Conservation (phyloP, 768 basidiomycete species). For the Asterophora parasitica region DNA sequence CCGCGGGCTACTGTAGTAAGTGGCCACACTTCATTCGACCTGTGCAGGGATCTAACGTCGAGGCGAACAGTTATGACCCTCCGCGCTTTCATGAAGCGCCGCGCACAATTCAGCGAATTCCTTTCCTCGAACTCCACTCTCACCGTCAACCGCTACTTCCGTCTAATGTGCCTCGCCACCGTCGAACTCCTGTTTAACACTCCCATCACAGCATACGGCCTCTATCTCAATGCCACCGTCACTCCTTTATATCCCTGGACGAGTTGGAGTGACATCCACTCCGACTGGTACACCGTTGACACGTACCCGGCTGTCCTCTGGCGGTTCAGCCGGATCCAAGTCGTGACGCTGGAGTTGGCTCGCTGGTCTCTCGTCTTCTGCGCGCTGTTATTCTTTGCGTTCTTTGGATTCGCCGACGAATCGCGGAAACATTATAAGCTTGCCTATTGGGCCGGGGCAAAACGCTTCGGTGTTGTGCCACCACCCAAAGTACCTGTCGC, state of each 20-base stretch:
- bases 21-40: conserved; percentile 2
- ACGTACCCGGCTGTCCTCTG: conserved; percentile 34
- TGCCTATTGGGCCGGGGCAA: conserved; percentile 27
- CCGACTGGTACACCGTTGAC: conserved; percentile 36
- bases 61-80: conserved; percentile 32
- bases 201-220: conserved; percentile 29
- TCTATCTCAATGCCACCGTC: conserved; percentile 21
- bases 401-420: conserved; percentile 53
- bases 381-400: conserved; percentile 45
- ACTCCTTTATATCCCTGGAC: conserved; percentile 32
- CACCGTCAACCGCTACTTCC: conserved; percentile 42
- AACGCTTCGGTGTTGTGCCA: conserved; percentile 19
- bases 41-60: no score
- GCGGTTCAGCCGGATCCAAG: conserved; percentile 18
- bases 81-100: conserved; percentile 30
- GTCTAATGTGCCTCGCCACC: conserved; percentile 43
- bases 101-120: conserved; percentile 33
- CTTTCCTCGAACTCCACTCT: conserved; percentile 32
- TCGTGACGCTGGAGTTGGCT: conserved; percentile 24
- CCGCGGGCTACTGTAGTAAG: conserved; percentile 36
- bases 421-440: conserved; percentile 40
- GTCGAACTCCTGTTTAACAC: conserved; percentile 35
- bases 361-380: conserved; percentile 37
- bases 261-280: conserved; percentile 52
- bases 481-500: neutral